Conservation (phyloP, 1,284 basidiomycete species). For the Prillingera fragicola region DNA sequence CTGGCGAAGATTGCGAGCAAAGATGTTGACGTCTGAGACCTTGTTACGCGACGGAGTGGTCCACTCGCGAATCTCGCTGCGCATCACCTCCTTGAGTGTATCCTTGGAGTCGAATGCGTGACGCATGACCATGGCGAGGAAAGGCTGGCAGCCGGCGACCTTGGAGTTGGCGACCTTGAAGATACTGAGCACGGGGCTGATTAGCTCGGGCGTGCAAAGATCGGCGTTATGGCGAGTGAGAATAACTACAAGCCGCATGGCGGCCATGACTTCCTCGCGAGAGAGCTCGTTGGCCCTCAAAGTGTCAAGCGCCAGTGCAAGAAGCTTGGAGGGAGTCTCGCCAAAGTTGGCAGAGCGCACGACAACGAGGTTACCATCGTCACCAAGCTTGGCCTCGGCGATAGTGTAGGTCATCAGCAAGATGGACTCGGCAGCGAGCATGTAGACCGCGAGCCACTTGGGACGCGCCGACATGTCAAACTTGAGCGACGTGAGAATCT, state of each 20-base stretch:
- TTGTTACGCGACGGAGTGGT: constrained; percentile 66
- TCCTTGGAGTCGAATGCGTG: constrained; percentile 78
- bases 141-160: constrained; percentile 63
- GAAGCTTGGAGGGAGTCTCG: constrained; percentile 54
- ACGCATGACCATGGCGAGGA: constrained; percentile 79
- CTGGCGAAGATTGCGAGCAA: constrained; percentile 70
- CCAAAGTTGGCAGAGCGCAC: constrained; percentile 13
- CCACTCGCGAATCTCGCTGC: constrained; percentile 71
- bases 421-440: constrained; percentile 71
- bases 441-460: constrained; percentile 75
- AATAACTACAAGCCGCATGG: constrained; percentile 70
- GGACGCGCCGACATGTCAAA: constrained; percentile 51
- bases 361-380: constrained; percentile 6
- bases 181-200: constrained; percentile 61
- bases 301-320: constrained; percentile 66
- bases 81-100: constrained; percentile 68
- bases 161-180: constrained; percentile 50
- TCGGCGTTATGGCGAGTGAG: constrained; percentile 67
- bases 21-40: constrained; percentile 64
- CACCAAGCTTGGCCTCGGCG: constrained; percentile 47
- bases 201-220: constrained; percentile 61
- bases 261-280: constrained; percentile 68
- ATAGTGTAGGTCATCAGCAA: constrained; percentile 71
- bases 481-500: constrained; percentile 60
- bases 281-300: constrained; percentile 54